A percentile compares a stretch with the other conserved stretches of the same genome.
Evolutionary conservation across 345 rosid genomes (phyloP).

Genomic region (Aquilaria sinensis): DNA sequence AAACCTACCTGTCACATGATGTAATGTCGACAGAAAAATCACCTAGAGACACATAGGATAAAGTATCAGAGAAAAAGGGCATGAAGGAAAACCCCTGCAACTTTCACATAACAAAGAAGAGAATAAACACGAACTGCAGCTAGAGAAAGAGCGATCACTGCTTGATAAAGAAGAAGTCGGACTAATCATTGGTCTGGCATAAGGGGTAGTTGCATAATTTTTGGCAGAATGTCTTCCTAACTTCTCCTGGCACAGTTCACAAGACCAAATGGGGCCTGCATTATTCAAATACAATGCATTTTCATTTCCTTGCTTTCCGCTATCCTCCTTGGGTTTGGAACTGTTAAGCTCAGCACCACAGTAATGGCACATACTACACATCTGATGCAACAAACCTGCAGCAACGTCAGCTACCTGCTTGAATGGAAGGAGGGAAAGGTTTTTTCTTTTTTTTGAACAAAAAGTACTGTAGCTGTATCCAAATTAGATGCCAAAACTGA

Average conservation of each 20-base stretch:
- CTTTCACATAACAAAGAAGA: slow-evolving; percentile 1
- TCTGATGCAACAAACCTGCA: slow-evolving; percentile 19
- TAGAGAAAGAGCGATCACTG: slow-evolving; percentile 57
- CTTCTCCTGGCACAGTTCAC: slow-evolving; percentile 50
- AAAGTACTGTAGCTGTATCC: not conserved
- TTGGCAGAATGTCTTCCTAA: slow-evolving; percentile 22
- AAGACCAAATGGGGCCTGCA: slow-evolving; percentile 28
- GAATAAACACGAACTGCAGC: slow-evolving; percentile 42
- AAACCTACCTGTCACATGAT: slow-evolving; percentile 42
- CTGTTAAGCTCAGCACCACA: slow-evolving; percentile 33
- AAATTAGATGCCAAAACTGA: not conserved
- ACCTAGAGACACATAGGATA: slow-evolving; percentile 34
- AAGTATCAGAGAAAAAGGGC: slow-evolving; percentile 12
- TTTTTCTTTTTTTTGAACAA: not conserved
- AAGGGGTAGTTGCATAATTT: slow-evolving; percentile 21
- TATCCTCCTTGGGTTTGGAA: slow-evolving; percentile 18
- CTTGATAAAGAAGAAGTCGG: slow-evolving; percentile 54
- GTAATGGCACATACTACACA: slow-evolving; percentile 40
- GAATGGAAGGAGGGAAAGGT: slow-evolving; percentile 1
- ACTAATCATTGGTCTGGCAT: slow-evolving; percentile 39
- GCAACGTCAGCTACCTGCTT: slow-evolving; percentile 20
- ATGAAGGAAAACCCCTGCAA: slow-evolving; percentile 2
- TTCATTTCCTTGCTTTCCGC: slow-evolving; percentile 23
- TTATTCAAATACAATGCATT: slow-evolving; percentile 21
- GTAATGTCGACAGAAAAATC: slow-evolving; percentile 68